Base-by-base conservation (phyloP, 2,329 filamentous ascomycete species). In the Xylaria arbuscula region DNA sequence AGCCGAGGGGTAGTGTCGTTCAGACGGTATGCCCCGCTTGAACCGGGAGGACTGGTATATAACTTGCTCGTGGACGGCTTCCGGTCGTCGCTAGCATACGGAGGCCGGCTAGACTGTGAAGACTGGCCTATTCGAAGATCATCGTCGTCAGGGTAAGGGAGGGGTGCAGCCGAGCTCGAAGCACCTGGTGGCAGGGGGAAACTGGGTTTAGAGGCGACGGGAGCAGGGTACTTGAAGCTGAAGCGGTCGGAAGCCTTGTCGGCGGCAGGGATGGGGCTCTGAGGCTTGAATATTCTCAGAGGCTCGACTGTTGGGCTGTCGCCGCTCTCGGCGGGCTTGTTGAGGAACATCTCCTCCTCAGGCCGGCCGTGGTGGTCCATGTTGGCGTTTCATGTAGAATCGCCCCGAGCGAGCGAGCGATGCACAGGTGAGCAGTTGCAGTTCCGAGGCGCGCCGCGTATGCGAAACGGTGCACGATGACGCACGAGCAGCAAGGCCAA, bases 331-430 rank as follows among this genome's bases (percentile, higher is more conserved):
- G 82, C 78, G n/a, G 85, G 86, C 59, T 84, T 86, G 78, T 81
- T 87, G 81, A 97, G 87, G 83, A 97, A 95, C 83, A 97, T 91
- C 85, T 95, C 93, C 81, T 94, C 91, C 36, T 93, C 91, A 32
- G 91, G 88, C 73, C 90, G 84, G 75, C 91, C 90, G 77, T 90
- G 89, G 70, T 85, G 82, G 73, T 85, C 83, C 81, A 86, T 87
- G 76, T 80, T 53, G 24, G 13, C 40, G 65, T 72, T 79, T 74
- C 68, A 72, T 57, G 68, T 66, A 70, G 69, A 72, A 69, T 71
- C 62, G 61, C 63, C 28, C 62, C 69, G 70, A 67, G 72, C 71
- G 74, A 64, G 70, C 70, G 72, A 68, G 28, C 28, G 28, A 28
- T 64, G 68, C 60, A 54, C 70, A 42, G 57, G 36, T 24, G 51